Conservation (phyloP, 139 green algal genomes). For the Chlorokybus atmophyticus region DNA sequence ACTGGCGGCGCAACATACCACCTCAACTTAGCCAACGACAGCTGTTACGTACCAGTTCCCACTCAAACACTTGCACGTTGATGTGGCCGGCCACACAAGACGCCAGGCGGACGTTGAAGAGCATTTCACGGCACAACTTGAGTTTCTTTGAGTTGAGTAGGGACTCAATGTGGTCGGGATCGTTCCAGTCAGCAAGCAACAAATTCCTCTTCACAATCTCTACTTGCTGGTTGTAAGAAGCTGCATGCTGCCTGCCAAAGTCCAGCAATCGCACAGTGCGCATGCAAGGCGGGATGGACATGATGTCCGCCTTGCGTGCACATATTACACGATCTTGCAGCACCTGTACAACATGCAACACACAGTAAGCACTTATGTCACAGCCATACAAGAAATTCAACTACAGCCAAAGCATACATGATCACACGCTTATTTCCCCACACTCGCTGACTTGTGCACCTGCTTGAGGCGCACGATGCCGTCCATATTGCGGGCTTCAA, state of each 20-base stretch:
- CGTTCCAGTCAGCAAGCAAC: constrained; percentile 72
- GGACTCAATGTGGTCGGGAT: constrained; percentile 70
- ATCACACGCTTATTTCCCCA: too few relatives aligned
- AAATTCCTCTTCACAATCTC: constrained; percentile 60
- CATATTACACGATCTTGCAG: constrained; percentile 63
- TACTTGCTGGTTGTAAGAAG: constrained; percentile 73
- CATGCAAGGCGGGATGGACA: constrained; percentile 44
- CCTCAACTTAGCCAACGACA: too few relatives aligned
- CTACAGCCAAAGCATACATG: too few relatives aligned
- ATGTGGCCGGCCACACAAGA: constrained; percentile 72
- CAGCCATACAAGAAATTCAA: too few relatives aligned
- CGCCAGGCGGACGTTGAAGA: constrained; percentile 58
- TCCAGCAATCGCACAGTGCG: constrained; percentile 55
- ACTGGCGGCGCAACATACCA: too few relatives aligned
- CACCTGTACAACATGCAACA: too few relatives aligned
- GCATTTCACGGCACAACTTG: constrained; percentile 47
- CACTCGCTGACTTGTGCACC: too few relatives aligned
- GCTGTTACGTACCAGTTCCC: too few relatives aligned
- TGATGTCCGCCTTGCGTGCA: constrained; percentile 63
- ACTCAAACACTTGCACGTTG: too few relatives aligned
- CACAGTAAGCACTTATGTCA: too few relatives aligned
- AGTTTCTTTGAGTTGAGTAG: constrained; percentile 43
- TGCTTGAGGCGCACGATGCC: constrained; percentile 43
- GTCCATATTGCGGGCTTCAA: constrained; percentile 38
- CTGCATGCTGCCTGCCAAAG: constrained; percentile 65